Percentiles rank a stretch among this genome's conserved stretches.
phyloP scores from a whole-genome alignment of 2,329 filamentous ascomycete species.

The Hypoxylon sp. region DNA sequence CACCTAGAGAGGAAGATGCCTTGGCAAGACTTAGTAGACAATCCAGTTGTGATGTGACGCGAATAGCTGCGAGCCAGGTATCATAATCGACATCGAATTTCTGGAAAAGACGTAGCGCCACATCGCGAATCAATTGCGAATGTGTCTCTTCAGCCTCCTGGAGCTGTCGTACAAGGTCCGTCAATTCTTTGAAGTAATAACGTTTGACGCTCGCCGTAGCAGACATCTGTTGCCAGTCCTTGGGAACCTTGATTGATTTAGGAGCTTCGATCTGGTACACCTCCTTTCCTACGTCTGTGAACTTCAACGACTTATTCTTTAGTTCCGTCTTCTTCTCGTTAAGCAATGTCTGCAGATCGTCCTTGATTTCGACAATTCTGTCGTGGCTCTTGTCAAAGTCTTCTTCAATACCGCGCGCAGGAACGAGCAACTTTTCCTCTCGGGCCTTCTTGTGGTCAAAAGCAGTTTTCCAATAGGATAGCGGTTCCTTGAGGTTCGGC shows the following conservation, averaged over 20 bases:
- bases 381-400: constrained; percentile 89
- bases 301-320: constrained; percentile 76
- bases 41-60: constrained; percentile 90
- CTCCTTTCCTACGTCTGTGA: constrained; percentile 91
- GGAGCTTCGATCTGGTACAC: constrained; percentile 96
- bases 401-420: constrained; percentile 85
- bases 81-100: constrained; percentile 89
- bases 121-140: constrained; percentile 87
- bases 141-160: constrained; percentile 96
- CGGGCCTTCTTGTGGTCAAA: constrained; percentile 85
- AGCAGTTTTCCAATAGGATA: constrained; percentile 88
- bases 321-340: constrained; percentile 76
- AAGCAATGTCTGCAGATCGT: constrained; percentile 75
- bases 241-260: constrained; percentile 83
- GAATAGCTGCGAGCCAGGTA: constrained; percentile 88
- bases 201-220: constrained; percentile 89
- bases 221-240: constrained; percentile 95
- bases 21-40: constrained; percentile 93
- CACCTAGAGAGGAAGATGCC: constrained; percentile 82
- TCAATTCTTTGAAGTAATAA: constrained; percentile 90
- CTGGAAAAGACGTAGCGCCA: constrained; percentile 81
- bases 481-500: constrained; percentile 79
- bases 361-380: constrained; percentile 77
- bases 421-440: constrained; percentile 83
- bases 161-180: constrained; percentile 81